Conservation (phyloP, 106 monocot species). For the Acorus gramineus region DNA sequence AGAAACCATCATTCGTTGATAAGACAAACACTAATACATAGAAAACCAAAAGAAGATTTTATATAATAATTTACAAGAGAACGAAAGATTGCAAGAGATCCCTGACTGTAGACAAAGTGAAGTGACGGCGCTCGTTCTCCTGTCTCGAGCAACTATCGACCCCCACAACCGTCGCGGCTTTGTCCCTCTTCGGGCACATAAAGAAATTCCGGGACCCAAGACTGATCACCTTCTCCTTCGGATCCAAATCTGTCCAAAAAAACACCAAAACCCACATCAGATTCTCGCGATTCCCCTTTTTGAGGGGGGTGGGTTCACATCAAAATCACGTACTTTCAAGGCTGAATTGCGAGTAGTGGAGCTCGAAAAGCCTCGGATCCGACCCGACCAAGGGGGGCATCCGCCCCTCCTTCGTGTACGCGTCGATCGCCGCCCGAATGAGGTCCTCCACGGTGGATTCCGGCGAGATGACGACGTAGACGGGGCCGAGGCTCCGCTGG, state of each 20-base stretch:
- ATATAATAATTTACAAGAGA: no score
- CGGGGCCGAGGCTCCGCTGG: slow-evolving; percentile 32
- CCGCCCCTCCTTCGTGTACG: slow-evolving; percentile 37
- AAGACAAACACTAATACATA: no score
- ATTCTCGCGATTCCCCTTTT: no score
- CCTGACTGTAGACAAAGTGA: no score
- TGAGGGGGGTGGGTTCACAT: neutral
- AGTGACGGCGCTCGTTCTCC: no score
- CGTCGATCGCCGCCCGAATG: slow-evolving; percentile 22
- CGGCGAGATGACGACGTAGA: slow-evolving; percentile 32
- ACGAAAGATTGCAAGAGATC: no score
- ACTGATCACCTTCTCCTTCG: slow-evolving; percentile 33
- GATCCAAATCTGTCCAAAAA: slow-evolving; percentile 20
- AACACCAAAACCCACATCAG: neutral
- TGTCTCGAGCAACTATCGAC: no score
- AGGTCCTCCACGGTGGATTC: slow-evolving; percentile 42
- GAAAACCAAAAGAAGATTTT: no score
- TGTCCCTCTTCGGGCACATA: slow-evolving; percentile 16
- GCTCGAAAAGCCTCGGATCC: slow-evolving; percentile 25
- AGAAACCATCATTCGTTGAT: no score
- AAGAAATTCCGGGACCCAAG: slow-evolving; percentile 60
- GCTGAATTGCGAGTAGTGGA: slow-evolving; percentile 46
- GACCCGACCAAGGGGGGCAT: slow-evolving; percentile 19
- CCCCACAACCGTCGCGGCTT: neutral
- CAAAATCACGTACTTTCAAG: slow-evolving; percentile 26